Base-by-base conservation (phyloP, 1,139 yeast genomes). In the Yamadazyma taylorii region DNA sequence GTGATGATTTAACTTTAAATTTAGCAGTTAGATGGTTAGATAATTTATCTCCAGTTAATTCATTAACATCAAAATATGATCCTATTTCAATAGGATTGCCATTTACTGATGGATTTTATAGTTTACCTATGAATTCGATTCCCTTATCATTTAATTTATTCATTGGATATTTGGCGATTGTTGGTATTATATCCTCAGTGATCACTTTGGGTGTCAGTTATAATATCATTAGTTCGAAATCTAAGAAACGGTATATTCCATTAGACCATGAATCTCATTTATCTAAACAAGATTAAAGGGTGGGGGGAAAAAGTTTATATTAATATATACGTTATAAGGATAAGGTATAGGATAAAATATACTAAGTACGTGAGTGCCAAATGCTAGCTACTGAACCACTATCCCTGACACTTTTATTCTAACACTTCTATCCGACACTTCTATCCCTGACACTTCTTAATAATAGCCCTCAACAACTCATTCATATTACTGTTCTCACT, bases 1-100 rank as follows among this genome's bases (percentile, higher is more conserved):
- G 89, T 7, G 85, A 81, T 45, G 61, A 64, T 29, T 61, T 85
- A 42, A 74, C 85, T 2, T 56, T 85, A 34, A 71, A 68, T 37
- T 67, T 85, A 47, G 79, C 82, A 17, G 72, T 79, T 14, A 66
- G 78, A 42, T 85, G 92, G 92, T 58, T 69, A 34, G 64, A 62
- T 36, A 52, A 51, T 33, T 50, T 67, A 33, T 15, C 6, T 3
- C 24, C 37, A 14, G 12, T 27, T 11, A 45, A 41, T 5, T 33
- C 42, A 13, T 24, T 34, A 7, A 44, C 45, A 16, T 42, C 48
- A 17, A 39, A 37, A 14, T 37, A 40, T 24, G 43, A 43, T 22
- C 34, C 44, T 3, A 37, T 44, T n/a, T 46, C 46, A 14, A 46
- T 46, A 15, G 54, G 54, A 5, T 56, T 68, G 35, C 76, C 76